Conservation (phyloP, 352 stramenopile species). For the Globisporangium emineosum region DNA sequence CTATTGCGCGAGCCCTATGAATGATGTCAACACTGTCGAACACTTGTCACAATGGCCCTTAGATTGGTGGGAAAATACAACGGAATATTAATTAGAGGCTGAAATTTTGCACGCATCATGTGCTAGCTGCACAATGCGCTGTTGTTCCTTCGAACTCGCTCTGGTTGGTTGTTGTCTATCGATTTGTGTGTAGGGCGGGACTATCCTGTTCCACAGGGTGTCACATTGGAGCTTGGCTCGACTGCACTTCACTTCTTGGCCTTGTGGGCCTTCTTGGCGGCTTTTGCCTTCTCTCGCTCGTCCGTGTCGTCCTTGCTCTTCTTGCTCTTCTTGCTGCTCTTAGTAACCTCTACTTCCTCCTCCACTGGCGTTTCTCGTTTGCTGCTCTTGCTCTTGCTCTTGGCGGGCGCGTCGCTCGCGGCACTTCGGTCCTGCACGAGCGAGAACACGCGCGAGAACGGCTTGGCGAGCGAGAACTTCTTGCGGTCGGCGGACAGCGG, state of each 20-base stretch:
- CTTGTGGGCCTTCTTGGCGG: conserved; percentile 11
- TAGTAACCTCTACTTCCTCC: conserved; percentile 26
- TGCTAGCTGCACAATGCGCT: neutral
- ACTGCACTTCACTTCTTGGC: conserved; percentile 1
- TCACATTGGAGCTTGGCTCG: too few relatives aligned
- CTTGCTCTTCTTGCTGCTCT: conserved; percentile 58
- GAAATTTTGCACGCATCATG: neutral
- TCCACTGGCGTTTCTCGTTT: conserved; percentile 26
- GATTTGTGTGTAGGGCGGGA: neutral
- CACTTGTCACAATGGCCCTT: neutral
- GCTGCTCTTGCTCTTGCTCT: conserved; percentile 2
- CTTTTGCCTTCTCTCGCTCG: conserved; percentile 26
- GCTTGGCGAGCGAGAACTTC: conserved; percentile 66
- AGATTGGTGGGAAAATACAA: neutral
- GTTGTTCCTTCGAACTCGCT: neutral
- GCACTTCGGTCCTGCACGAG: conserved; percentile 48
- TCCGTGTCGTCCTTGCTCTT: conserved; percentile 31
- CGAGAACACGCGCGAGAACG: conserved; percentile 72
- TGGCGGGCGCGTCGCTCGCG: neutral
- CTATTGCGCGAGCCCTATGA: neutral
- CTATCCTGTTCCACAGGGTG: too few relatives aligned
- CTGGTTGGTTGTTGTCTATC: conserved; percentile 1
- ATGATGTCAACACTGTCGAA: neutral
- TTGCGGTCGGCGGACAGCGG: conserved; percentile 50
- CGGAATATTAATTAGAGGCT: conserved; percentile 16